Base-by-base conservation (phyloP, 2,329 filamentous ascomycete genomes). In the Chrysoporthe puriensis region DNA sequence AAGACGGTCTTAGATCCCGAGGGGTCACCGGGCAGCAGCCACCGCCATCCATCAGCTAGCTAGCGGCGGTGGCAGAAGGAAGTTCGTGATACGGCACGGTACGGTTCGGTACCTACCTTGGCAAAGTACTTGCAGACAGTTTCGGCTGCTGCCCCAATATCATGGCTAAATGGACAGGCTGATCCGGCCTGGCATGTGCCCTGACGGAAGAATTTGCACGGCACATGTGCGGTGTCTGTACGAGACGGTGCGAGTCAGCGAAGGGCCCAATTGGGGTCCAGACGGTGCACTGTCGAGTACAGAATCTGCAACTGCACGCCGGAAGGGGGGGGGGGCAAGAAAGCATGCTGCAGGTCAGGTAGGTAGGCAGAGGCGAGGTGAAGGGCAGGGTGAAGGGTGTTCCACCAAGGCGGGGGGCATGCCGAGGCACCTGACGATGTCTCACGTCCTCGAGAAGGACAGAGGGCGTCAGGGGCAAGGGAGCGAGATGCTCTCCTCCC, bases 191-290 rank as follows among this genome's bases (percentile, higher is more conserved):
- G 95, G 80, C 96, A 99, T 75, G 93, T 90, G 78, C 95, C 94
- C 83, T 97, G 93, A 64, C 94, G 90, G 81, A 96, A 99, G 91
- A 99, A 99, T 85, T 98, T 98, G 91, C 96, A 99, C 50, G 96
- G 96, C 57, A 99, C 96, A 83, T 98, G 96, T 70, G 94, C 91
- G 21, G 96, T 97, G 80, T 97, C 95, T 97, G 71, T 64, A 34
- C 59, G 70, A 62, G 59, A 59, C 57, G 59, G 66, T 63, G 63
- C 63, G 60, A 61, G 68, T 70, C 54, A 67, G 68, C 43, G 36
- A 44, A 56, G 58, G 32, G 54, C 59, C 54, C 56, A 62, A 67
- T 65, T 69, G 44, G 43, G 64, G 8, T 26, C 34, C 59, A 58
- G 42, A 44, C 9, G 36, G 58, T 57, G 40, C 18, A 46, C 42